phyloP scores from a whole-genome alignment of 345 rosid species.

The Syzygium jambos region DNA sequence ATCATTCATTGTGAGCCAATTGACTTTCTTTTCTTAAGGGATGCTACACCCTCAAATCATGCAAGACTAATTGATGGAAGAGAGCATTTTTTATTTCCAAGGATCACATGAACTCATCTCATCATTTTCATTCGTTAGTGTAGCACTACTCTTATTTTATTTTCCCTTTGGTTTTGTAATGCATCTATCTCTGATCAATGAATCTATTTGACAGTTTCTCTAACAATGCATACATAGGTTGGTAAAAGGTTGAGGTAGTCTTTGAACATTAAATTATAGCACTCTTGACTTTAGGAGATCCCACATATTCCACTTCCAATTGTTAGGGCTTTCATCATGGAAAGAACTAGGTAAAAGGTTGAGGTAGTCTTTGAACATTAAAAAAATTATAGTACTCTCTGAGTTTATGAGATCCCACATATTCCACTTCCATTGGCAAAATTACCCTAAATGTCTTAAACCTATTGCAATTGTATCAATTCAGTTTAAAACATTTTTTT shows the following conservation, averaged over 20 bases:
- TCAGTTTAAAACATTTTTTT: too few relatives aligned
- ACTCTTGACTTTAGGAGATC: not conserved
- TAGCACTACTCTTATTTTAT: not conserved
- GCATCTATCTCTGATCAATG: not conserved
- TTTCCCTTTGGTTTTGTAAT: too few relatives aligned
- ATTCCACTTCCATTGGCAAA: too few relatives aligned
- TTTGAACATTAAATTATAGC: not conserved
- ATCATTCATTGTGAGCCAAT: not conserved
- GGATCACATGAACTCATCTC: not conserved
- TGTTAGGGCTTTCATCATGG: not conserved
- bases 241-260: not conserved
- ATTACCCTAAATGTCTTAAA: too few relatives aligned
- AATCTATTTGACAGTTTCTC: not conserved
- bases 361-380: not conserved
- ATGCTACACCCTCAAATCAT: not conserved
- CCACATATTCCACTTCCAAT: not conserved
- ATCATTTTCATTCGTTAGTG: not conserved
- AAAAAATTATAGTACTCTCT: not conserved
- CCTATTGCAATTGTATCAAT: too few relatives aligned
- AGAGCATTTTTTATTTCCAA: not conserved
- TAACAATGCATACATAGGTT: not conserved
- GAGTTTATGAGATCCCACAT: too few relatives aligned
- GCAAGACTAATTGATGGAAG: not conserved
- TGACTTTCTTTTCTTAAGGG: not conserved
- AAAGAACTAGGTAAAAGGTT: not conserved